Evolutionary conservation across 179 eudicot species (phyloP).

Genomic region (Silene coronaria): DNA sequence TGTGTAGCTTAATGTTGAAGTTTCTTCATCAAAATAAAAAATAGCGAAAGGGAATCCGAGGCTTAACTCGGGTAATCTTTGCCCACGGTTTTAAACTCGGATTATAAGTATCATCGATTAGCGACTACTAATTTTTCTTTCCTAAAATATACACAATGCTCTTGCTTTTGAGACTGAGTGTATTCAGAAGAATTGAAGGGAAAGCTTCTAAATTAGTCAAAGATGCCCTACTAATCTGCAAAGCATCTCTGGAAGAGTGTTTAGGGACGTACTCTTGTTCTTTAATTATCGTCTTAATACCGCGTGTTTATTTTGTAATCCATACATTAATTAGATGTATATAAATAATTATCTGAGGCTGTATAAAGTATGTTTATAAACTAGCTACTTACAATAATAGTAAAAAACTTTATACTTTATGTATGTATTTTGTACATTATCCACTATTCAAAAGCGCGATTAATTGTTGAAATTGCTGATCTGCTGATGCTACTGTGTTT

Average conservation of each 20-base stretch:
- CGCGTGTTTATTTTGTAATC: background rate
- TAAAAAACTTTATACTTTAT: background rate
- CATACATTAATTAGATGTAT: background rate
- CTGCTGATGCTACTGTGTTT: background rate
- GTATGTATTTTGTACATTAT: background rate
- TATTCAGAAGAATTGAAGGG: background rate
- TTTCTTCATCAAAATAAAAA: background rate
- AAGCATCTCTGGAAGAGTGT: constrained; percentile 7
- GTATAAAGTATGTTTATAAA: no score
- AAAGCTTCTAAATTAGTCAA: constrained; percentile 16
- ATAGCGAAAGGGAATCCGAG: no score
- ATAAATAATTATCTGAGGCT: background rate
- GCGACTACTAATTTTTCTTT: no score
- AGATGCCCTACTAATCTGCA: constrained; percentile 22
- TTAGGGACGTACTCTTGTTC: background rate
- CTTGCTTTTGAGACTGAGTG: background rate
- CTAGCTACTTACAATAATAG: background rate
- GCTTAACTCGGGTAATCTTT: background rate
- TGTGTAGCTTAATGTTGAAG: background rate
- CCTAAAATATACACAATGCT: background rate
- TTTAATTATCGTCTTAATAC: constrained; percentile 9
- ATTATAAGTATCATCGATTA: no score
- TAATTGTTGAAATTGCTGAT: background rate
- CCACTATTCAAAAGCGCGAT: background rate
- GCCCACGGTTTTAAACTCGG: no score